phyloP scores from a whole-genome alignment of 192 early-diverging fungal genomes.

The Backusella liffmaniae region DNA sequence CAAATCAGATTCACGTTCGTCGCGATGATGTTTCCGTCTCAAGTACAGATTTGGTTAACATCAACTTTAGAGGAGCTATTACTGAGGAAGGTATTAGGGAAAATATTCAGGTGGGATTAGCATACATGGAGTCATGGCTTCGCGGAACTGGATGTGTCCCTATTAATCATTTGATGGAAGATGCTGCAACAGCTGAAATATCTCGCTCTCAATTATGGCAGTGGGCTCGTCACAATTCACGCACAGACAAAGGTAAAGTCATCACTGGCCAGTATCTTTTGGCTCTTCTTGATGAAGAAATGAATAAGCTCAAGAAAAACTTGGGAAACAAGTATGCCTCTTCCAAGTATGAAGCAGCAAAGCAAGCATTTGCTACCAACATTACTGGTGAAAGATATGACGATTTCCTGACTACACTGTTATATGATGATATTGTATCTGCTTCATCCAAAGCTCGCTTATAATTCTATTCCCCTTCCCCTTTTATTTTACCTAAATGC shows the following conservation, averaged over 20 bases:
- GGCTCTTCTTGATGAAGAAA: slow-evolving; percentile 81
- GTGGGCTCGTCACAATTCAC: slow-evolving; percentile 86
- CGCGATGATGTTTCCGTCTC: slow-evolving; percentile 88
- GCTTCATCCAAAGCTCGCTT: slow-evolving; percentile 23
- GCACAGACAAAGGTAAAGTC: slow-evolving; percentile 74
- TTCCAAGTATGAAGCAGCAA: slow-evolving; percentile 64
- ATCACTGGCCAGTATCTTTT: slow-evolving; percentile 78
- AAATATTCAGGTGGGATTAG: slow-evolving; percentile 90
- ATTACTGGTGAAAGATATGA: slow-evolving; percentile 83
- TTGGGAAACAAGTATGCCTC: slow-evolving; percentile 62
- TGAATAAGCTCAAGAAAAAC: slow-evolving; percentile 64
- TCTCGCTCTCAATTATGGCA: slow-evolving; percentile 96
- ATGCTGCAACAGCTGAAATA: slow-evolving; percentile 97
- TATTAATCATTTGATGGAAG: slow-evolving; percentile 98
- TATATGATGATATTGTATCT: slow-evolving; percentile 84
- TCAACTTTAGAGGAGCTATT: slow-evolving; percentile 66
- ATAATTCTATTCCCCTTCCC: slow-evolving; percentile 12
- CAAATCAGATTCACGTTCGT: slow-evolving; percentile 90
- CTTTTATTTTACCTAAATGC: neutral
- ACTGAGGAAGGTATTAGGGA: slow-evolving; percentile 87
- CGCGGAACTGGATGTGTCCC: slow-evolving; percentile 92
- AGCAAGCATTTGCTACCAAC: slow-evolving; percentile 67
- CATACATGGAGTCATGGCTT: slow-evolving; percentile 96
- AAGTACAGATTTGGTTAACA: slow-evolving; percentile 79
- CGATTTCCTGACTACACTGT: slow-evolving; percentile 91